phyloP scores from a whole-genome alignment of 2,329 filamentous ascomycete species.

The Sarocladium oryzae region DNA sequence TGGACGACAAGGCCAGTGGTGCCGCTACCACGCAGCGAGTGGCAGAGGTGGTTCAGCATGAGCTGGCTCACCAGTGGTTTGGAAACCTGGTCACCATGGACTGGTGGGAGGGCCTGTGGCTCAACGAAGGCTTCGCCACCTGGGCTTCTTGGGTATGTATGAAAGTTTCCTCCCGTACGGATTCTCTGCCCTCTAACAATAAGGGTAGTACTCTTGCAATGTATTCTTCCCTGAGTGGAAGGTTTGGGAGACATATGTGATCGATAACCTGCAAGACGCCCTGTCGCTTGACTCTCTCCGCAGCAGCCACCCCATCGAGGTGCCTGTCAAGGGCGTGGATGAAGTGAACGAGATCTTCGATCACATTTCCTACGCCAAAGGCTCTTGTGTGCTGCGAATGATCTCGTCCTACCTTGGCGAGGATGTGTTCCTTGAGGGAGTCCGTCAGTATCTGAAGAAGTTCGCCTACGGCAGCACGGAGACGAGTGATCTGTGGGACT shows the following conservation, averaged over 20 bases:
- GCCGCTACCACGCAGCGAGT: constrained; percentile 88
- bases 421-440: constrained; percentile 85
- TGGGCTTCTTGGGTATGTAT: constrained; percentile 30
- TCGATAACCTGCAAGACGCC: constrained; percentile 83
- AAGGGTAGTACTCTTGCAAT: constrained; percentile 77
- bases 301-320: constrained; percentile 94
- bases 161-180: too few relatives aligned
- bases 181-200: too few relatives aligned
- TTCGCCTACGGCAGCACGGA: constrained; percentile 95
- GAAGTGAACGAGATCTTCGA: constrained; percentile 99
- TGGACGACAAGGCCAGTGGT: constrained; percentile 87
- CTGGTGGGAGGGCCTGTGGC: constrained; percentile 96
- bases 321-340: constrained; percentile 89
- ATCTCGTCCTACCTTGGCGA: constrained; percentile 93
- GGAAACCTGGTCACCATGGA: constrained; percentile 97
- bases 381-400: constrained; percentile 93
- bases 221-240: constrained; percentile 97
- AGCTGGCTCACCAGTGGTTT: constrained; percentile 97
- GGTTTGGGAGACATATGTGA: constrained; percentile 93
- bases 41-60: constrained; percentile 93
- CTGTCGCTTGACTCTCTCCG: constrained; percentile 82
- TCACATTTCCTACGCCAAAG: constrained; percentile 95
- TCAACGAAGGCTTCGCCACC: constrained; percentile 83
- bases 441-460: constrained; percentile 86
- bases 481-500: constrained; percentile 85